Conservation (phyloP, 345 rosid species). For the Salix udensis region DNA sequence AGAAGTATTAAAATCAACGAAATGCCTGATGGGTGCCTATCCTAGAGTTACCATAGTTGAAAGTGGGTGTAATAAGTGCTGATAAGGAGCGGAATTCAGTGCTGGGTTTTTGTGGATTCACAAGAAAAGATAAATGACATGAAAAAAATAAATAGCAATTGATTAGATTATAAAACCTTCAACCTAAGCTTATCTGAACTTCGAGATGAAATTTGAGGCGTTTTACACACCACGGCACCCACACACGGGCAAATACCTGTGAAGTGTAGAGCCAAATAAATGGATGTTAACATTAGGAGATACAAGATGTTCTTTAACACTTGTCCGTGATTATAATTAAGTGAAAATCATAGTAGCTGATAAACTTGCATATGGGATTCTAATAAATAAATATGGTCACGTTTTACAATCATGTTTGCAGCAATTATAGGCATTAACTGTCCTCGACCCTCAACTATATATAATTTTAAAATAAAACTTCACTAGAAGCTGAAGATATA, state of each 20-base stretch:
- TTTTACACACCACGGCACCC: conserved; percentile 23
- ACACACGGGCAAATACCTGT: conserved; percentile 27
- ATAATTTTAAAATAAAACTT: background rate
- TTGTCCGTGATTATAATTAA: too few relatives aligned
- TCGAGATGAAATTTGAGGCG: conserved; percentile 21
- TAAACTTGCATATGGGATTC: too few relatives aligned
- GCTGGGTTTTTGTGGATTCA: background rate
- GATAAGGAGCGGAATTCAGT: background rate
- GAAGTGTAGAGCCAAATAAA: conserved; percentile 13
- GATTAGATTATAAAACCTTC: conserved; percentile 33
- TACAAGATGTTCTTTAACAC: too few relatives aligned
- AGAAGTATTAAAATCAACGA: too few relatives aligned
- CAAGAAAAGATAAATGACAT: conserved; percentile 3
- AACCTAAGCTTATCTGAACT: conserved; percentile 22
- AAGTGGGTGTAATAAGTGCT: too few relatives aligned
- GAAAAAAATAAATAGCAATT: background rate
- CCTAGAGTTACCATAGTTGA: too few relatives aligned
- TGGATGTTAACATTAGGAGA: background rate
- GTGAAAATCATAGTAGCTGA: too few relatives aligned
- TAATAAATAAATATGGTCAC: background rate
- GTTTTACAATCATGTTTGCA: background rate
- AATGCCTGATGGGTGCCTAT: too few relatives aligned
- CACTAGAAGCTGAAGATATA: background rate
- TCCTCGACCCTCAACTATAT: too few relatives aligned
- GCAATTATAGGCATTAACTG: background rate